These are phyloP conservation scores for Mycena filopes DNA, from an alignment of 768 basidiomycete species.

Conservation along the genomic window DNA sequence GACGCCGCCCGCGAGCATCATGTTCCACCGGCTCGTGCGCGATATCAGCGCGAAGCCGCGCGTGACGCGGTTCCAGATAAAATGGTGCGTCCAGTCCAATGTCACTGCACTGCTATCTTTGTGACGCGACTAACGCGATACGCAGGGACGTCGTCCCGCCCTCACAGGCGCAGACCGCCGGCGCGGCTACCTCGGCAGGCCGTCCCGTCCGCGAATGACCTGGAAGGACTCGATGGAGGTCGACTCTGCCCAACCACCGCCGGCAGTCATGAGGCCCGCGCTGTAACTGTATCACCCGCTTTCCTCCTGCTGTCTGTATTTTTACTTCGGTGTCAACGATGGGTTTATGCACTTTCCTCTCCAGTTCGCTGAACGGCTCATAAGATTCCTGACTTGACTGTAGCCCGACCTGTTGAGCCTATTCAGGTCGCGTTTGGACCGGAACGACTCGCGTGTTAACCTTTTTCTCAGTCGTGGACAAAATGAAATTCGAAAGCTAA, in stretches of 20 bases:
- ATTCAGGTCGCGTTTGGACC: too few relatives aligned
- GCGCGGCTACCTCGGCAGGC: conserved; percentile 78
- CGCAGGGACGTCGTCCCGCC: conserved; percentile 74
- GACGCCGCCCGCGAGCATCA: conserved; percentile 71
- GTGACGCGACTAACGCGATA: conserved; percentile 5
- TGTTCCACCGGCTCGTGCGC: conserved; percentile 83
- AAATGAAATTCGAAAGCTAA: too few relatives aligned
- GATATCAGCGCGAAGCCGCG: conserved; percentile 93
- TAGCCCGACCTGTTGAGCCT: too few relatives aligned
- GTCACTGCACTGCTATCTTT: neutral
- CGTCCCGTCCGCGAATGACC: conserved; percentile 78
- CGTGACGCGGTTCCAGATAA: conserved; percentile 93
- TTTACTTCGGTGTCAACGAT: conserved; percentile 15
- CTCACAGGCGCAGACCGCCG: conserved; percentile 56
- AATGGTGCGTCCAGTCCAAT: conserved; percentile 85
- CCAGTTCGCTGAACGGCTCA: too few relatives aligned
- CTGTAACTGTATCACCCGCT: conserved; percentile 7
- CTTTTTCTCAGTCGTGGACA: too few relatives aligned
- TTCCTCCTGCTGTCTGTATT: conserved; percentile 22
- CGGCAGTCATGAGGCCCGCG: neutral
- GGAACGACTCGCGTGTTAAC: too few relatives aligned
- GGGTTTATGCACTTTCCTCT: too few relatives aligned
- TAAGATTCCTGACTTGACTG: too few relatives aligned
- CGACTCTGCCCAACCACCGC: conserved; percentile 4
- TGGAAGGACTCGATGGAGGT: conserved; percentile 51